These are phyloP conservation scores for Tetragonia tetragonoides DNA, from an alignment of 148 eudicot genomes.

Conservation along the genomic window DNA sequence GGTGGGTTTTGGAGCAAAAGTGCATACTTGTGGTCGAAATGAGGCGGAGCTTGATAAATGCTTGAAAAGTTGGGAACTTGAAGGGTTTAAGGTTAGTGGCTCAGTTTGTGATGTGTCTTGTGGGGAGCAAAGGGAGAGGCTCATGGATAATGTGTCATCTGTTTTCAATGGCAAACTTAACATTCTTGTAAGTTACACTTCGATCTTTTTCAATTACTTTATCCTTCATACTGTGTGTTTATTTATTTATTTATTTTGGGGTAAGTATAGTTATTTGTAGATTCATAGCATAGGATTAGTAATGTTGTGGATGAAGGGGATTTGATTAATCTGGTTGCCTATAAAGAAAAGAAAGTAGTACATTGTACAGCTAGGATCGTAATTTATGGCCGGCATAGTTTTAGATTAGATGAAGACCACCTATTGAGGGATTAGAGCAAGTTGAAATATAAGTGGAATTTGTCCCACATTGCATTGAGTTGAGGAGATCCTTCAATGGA, in stretches of 20 bases:
- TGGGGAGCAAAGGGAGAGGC: constrained; percentile 42
- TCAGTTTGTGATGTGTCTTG: constrained; percentile 62
- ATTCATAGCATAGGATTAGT: neutral
- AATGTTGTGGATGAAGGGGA: constrained; percentile 1
- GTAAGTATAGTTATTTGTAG: neutral
- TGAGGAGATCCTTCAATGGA: too few relatives aligned
- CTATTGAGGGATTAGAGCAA: neutral
- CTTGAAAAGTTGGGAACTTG: constrained; percentile 48
- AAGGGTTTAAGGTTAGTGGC: constrained; percentile 52
- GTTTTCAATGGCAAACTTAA: constrained; percentile 58
- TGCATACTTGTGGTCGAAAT: constrained; percentile 67
- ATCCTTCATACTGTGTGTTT: neutral
- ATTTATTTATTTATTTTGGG: neutral
- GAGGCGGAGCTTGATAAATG: constrained; percentile 41
- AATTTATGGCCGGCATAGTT: neutral
- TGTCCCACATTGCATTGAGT: too few relatives aligned
- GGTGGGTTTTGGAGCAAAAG: constrained; percentile 61
- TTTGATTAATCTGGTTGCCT: neutral
- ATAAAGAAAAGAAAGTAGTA: neutral
- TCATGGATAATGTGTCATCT: constrained; percentile 41
- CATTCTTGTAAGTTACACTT: constrained; percentile 45
- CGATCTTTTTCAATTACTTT: neutral
- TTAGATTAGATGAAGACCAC: neutral
- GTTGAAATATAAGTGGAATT: too few relatives aligned
- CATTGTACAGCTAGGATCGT: neutral